phyloP scores from a whole-genome alignment of 352 stramenopile genomes.

The Paralagenidium karlingii region DNA sequence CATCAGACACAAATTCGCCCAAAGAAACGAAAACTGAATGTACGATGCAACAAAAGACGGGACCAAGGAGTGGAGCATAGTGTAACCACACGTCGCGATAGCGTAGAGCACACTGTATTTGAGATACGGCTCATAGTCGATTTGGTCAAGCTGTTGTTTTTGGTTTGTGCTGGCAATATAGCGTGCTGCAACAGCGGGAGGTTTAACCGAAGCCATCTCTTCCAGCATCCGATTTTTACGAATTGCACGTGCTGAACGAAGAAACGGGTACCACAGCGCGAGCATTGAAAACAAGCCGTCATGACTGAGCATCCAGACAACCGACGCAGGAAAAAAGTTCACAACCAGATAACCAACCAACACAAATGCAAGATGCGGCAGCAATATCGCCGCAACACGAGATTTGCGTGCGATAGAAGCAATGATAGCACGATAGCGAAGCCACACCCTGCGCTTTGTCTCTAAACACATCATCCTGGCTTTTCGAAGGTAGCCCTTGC shows the following conservation, averaged over 20 bases:
- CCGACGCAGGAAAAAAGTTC: slow-evolving; percentile 34
- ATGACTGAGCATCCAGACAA: no score
- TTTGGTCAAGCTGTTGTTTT: no score
- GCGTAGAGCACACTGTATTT: slow-evolving; percentile 83
- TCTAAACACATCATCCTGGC: slow-evolving; percentile 30
- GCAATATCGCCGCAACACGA: slow-evolving; percentile 31
- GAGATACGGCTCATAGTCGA: slow-evolving; percentile 68
- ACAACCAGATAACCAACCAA: slow-evolving; percentile 38
- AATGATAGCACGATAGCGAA: slow-evolving; percentile 58
- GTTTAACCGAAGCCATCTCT: slow-evolving; percentile 6
- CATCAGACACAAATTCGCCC: slow-evolving; percentile 54
- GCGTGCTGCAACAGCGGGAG: no score
- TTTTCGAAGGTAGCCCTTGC: slow-evolving; percentile 52
- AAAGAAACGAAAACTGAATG: slow-evolving; percentile 35
- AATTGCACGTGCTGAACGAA: slow-evolving; percentile 50
- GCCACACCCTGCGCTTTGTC: slow-evolving; percentile 29
- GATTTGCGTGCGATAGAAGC: slow-evolving; percentile 58
- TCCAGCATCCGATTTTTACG: slow-evolving; percentile 30
- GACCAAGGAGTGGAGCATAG: slow-evolving; percentile 50
- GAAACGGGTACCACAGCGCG: slow-evolving; percentile 45
- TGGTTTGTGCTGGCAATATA: no score
- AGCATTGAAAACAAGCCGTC: slow-evolving; percentile 45
- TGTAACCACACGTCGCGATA: slow-evolving; percentile 21
- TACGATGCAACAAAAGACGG: slow-evolving; percentile 43
- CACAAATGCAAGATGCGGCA: slow-evolving; percentile 62